A percentile compares a stretch with the other conserved stretches of the same genome.
These are phyloP conservation scores for Ceratocystis colombiana DNA, from an alignment of 2,329 filamentous ascomycete genomes.

Conservation along the genomic window DNA sequence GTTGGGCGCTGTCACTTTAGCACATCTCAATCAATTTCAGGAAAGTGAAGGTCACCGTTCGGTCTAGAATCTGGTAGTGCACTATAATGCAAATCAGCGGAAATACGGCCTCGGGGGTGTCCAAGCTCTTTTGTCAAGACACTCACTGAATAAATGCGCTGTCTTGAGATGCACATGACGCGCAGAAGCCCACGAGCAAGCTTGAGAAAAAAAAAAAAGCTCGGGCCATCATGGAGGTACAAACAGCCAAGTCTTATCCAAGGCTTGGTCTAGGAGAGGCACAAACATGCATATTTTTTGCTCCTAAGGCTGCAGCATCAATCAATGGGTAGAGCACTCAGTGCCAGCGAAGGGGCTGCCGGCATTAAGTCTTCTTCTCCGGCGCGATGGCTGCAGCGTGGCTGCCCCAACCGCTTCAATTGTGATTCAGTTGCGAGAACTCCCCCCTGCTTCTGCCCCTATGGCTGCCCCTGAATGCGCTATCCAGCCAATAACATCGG, in stretches of 20 bases:
- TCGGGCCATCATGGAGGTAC: not conserved
- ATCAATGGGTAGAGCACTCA: too few species aligned
- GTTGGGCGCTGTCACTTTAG: not conserved
- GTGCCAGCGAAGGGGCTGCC: not conserved
- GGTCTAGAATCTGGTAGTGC: conserved; percentile 3
- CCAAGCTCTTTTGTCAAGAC: conserved; percentile 5
- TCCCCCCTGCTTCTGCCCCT: not conserved
- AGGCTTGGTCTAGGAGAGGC: not conserved
- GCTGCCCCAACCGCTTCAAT: not conserved
- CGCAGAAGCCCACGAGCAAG: not conserved
- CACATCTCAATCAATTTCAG: conserved; percentile 4
- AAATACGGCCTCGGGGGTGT: not conserved
- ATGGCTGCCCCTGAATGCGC: not conserved
- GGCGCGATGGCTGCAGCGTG: not conserved
- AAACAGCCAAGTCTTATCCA: not conserved
- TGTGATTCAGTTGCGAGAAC: conserved; percentile 2
- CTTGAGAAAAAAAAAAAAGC: not conserved
- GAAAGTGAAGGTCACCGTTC: not conserved
- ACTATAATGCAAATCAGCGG: not conserved
- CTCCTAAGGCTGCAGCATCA: not conserved
- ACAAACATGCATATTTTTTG: not conserved
- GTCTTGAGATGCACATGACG: not conserved
- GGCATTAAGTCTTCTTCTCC: not conserved
- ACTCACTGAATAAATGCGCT: not conserved
- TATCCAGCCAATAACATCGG: not conserved